Conservation (phyloP, 2,329 filamentous ascomycete genomes). For the Colletotrichum sublineola region DNA sequence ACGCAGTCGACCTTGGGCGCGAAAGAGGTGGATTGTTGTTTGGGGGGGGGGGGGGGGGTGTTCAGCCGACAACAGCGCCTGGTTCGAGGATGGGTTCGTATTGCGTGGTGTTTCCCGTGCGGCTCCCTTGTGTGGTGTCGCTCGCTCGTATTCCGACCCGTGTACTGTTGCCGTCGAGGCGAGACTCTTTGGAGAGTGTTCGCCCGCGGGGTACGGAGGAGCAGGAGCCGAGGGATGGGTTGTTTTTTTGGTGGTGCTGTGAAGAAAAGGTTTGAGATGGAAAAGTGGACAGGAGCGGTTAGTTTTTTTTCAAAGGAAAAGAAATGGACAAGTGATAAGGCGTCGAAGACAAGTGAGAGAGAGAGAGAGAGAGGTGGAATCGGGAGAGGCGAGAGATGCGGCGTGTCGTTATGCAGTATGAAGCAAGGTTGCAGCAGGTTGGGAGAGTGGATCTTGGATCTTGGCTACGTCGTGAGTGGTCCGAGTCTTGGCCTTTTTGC, state of each 20-base stretch:
- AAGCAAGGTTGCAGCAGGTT: conserved; percentile 8
- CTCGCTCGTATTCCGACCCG: conserved; percentile 31
- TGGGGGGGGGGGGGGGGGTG: background rate
- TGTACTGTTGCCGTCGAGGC: conserved; percentile 1
- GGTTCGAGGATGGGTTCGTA: conserved; percentile 16
- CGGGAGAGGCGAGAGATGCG: conserved; percentile 5
- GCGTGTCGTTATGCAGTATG: background rate
- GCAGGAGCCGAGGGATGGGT: background rate
- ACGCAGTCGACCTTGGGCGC: conserved; percentile 17
- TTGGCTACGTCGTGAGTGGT: background rate
- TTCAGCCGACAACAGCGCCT: conserved; percentile 16
- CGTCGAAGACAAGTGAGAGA: background rate
- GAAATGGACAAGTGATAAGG: background rate
- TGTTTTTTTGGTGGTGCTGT: background rate
- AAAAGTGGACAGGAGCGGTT: background rate
- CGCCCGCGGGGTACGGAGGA: background rate
- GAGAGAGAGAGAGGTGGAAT: conserved; percentile 5
- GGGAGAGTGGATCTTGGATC: conserved; percentile 28
- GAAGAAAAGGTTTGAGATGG: background rate
- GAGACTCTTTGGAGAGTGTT: background rate
- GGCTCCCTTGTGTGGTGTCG: conserved; percentile 19
- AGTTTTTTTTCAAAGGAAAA: background rate
- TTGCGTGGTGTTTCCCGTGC: conserved; percentile 20
- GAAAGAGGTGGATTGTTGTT: conserved; percentile 7
- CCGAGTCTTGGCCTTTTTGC: conserved; percentile 1